Percentiles rank a stretch among this genome's conserved stretches.
These are phyloP conservation scores for Salicornia ramosissima DNA, from an alignment of 148 eudicot genomes.

Conservation along the genomic window DNA sequence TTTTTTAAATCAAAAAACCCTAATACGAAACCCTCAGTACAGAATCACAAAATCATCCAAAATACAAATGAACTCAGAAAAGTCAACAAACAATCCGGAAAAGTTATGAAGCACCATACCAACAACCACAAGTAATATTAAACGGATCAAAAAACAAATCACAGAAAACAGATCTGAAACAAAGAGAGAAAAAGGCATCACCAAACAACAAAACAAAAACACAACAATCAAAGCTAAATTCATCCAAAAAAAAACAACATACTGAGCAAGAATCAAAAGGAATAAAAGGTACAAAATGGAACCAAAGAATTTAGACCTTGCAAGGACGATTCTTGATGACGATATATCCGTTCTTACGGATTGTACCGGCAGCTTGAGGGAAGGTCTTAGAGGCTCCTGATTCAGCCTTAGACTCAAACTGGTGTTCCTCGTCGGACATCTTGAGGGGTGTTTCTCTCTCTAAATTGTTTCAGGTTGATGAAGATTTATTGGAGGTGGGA, in stretches of 20 bases:
- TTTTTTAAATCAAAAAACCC: background rate
- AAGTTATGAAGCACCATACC: background rate
- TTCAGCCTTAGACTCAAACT: conserved; percentile 29
- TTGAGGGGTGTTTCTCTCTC: background rate
- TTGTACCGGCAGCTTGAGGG: conserved; percentile 29
- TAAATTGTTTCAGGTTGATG: background rate
- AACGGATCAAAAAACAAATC: background rate
- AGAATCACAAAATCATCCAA: background rate
- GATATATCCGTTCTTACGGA: conserved; percentile 26
- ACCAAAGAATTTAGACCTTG: conserved; percentile 13
- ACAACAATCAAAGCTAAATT: background rate
- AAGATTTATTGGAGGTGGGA: background rate
- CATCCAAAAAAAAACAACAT: background rate
- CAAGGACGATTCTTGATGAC: conserved; percentile 30
- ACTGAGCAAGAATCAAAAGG: too few relatives aligned
- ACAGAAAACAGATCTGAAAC: background rate
- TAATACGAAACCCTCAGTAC: background rate
- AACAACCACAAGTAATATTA: background rate
- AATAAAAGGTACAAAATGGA: background rate
- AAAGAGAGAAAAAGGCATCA: background rate
- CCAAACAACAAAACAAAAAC: background rate
- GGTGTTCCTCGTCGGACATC: conserved; percentile 34
- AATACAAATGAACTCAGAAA: background rate
- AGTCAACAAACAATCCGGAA: background rate
- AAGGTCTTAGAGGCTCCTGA: conserved; percentile 33